Evolutionary conservation across 225 moss, liverwort and hornwort species (phyloP).

Genomic region (Thuidium tamariscinum): DNA sequence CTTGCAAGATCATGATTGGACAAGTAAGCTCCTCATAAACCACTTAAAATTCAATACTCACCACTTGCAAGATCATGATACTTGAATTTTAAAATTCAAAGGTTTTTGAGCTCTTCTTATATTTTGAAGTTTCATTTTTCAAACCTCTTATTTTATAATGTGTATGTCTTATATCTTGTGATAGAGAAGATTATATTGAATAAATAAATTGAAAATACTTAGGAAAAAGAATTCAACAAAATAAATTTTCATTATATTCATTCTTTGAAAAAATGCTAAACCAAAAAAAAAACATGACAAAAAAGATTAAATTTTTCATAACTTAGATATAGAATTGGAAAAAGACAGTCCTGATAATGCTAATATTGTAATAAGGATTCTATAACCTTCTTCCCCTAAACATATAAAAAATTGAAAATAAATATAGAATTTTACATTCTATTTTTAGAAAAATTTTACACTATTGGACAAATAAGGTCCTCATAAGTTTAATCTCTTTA

Average conservation of each 20-base stretch:
- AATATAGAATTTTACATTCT: neutral
- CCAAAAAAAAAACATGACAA: too few relatives aligned
- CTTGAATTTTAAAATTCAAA: neutral
- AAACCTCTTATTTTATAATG: too few relatives aligned
- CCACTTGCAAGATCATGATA: neutral
- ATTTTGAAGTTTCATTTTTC: neutral
- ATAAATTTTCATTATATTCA: neutral
- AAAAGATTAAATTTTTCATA: neutral
- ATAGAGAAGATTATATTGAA: neutral
- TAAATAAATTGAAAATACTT: too few relatives aligned
- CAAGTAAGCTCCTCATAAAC: too few relatives aligned
- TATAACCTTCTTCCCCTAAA: too few relatives aligned
- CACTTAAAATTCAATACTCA: too few relatives aligned
- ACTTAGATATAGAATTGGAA: neutral
- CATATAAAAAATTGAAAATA: fast-evolving
- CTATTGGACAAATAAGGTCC: neutral
- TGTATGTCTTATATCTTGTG: too few relatives aligned
- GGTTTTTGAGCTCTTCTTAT: neutral
- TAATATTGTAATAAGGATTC: neutral
- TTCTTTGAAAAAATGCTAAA: neutral
- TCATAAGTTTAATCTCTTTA: neutral
- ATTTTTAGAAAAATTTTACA: neutral
- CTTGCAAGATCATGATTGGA: neutral
- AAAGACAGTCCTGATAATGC: neutral
- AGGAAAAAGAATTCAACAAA: neutral